Base-by-base conservation (phyloP, 768 basidiomycete genomes). In the Kwoniella shandongensis region DNA sequence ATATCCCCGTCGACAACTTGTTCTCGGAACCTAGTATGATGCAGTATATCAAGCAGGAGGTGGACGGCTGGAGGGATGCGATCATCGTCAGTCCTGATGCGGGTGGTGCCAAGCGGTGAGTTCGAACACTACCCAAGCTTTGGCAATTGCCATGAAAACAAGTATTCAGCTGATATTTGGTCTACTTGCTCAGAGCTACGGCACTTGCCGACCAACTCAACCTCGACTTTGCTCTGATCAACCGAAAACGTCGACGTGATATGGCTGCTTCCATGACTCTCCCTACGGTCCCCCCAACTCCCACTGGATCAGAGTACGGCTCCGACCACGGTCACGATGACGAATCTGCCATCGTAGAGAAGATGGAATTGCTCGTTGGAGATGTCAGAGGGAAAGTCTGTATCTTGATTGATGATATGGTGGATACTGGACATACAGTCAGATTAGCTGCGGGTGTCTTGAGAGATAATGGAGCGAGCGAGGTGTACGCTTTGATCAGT, bases 1-100 rank as follows among this genome's bases (percentile, higher is more conserved):
- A 98, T 77, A 93, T 98, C 41, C 96, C 96, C 7, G 94, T 97
- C 70, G 96, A 99, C 82, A 98, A 99, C 89, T 85, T 98, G 32
- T 98, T 88, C 74, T 92, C 92, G 65, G 96, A 98, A 77, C 93
- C 96, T 18, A 92, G 90, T 47, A 88, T 89, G 67, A 88, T 94
- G 68, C 82, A 89, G 57, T 97, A 97, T 79, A 94, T 98, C 77
- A 89, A 92, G 67, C 86, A 87, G 38, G 85, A 92, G 76, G 93
- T 97, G 78, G 84, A 88, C 61, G 79, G 91, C 53, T 78, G 77
- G 77, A 81, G 83, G 53, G 83, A 93, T 68, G 84, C 94, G 46
- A 88, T 98, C 63, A 94, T 99, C 62, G 96, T 99, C 54, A 91
- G 89, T 45, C 96, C 96, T 20, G 96, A 99, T 79, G 96, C 96